Evolutionary conservation across 2,329 filamentous ascomycete genomes (phyloP), one percentile per base, ranked within the genome.

Genomic region (Bipolaris bicolor): DNA sequence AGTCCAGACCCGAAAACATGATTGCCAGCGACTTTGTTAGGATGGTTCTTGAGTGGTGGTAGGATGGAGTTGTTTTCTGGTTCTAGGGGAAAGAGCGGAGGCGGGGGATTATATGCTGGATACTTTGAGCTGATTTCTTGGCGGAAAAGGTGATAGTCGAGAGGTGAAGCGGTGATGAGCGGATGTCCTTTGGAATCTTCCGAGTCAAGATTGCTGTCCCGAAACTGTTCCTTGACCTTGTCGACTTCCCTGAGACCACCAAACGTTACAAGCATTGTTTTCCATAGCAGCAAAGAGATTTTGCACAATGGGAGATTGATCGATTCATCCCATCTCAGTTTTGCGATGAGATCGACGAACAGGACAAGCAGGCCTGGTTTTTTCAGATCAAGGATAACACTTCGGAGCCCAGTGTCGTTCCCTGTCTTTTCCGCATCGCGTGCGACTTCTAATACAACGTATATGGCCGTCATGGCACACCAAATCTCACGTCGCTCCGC

Each of bases 61-160:
- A 99, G 81, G 39, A 98, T 90, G 1, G 92, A 96, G 61, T 91
- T 95, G 71, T 95, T 93, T 52, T 97, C 93, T 18, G 91, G 85
- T 73, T 98, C 94, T 13, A 98, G 82, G 1, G 92, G 92, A 58
- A 98, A 88, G 5, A 90, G 78, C 1, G 91, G 89, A 51, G 87
- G 88, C 2, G 95, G 95, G 2, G 95, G 93, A 57, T 96, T 90
- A 75, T 99, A 99, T 2, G 95, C 91, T 10, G 95, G 95, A 74
- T 99, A 99, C 78, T 99, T 99, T 2, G 94, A 97, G 15, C 90
- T 96, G 57, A 99, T 94, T 75, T 99, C 95, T 75, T 97, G 94
- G 34, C 95, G 89, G 72, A 99, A 99, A 20, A 93, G 84, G 73
- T 99, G 94, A 72, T 99, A 99, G 71, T 99, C 95, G 10, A 99